A percentile compares a stretch with the other conserved stretches of the same genome.
Evolutionary conservation across 2,329 filamentous ascomycete genomes (phyloP).

Genomic region (Rhinocladiella similis): DNA sequence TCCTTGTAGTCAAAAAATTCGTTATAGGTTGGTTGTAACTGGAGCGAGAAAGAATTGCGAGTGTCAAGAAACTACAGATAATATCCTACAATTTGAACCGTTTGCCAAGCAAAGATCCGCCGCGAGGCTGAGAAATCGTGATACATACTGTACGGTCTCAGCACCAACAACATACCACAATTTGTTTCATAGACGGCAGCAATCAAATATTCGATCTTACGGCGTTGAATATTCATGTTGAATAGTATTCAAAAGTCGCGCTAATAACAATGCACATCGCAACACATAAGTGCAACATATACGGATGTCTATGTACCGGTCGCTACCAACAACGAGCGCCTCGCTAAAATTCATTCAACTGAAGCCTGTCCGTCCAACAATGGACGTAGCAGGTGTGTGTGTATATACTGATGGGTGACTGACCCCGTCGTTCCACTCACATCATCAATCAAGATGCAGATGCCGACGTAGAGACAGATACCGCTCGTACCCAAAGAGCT

Average conservation of each 20-base stretch:
- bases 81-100: neutral
- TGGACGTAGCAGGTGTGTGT: neutral
- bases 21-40: too few species aligned
- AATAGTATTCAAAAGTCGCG: neutral
- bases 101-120: neutral
- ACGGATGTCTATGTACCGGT: neutral
- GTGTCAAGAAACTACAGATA: too few species aligned
- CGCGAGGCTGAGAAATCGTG: too few species aligned
- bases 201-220: too few species aligned
- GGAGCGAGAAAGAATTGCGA: too few species aligned
- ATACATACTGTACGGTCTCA: too few species aligned
- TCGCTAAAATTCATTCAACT: neutral
- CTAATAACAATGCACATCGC: constrained; percentile 29
- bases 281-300: constrained; percentile 42
- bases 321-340: neutral
- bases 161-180: too few species aligned
- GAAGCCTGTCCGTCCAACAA: neutral
- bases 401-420: neutral
- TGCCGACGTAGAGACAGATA: constrained; percentile 54
- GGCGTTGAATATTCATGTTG: too few species aligned
- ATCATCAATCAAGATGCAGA: constrained; percentile 43
- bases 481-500: constrained; percentile 59
- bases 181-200: too few species aligned
- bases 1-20: too few species aligned
- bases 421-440: neutral